Percentiles rank a stretch among this genome's conserved stretches.
These are phyloP conservation scores for Entomortierella parvispora DNA, from an alignment of 192 early-diverging fungal species.

Conservation along the genomic window DNA sequence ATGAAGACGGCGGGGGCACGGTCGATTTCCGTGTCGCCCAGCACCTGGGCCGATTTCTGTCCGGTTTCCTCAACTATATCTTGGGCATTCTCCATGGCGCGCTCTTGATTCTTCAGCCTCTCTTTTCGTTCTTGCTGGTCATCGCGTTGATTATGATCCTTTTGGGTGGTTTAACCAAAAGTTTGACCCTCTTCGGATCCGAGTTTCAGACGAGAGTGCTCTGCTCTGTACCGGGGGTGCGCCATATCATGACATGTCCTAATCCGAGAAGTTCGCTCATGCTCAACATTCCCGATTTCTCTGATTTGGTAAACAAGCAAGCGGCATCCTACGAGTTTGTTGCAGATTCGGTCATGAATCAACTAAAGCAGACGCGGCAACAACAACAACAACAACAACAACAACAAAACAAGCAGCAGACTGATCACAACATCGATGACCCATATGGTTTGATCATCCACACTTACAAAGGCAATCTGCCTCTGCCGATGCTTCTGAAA, in stretches of 20 bases:
- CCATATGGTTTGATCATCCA: constrained; percentile 20
- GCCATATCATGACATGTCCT: constrained; percentile 14
- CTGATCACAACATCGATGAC: constrained; percentile 15
- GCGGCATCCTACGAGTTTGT: constrained; percentile 55
- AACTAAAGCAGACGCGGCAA: constrained; percentile 1
- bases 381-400: background rate
- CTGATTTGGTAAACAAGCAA: constrained; percentile 58
- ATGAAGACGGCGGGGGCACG: no score
- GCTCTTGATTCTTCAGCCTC: constrained; percentile 27
- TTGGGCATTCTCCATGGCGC: constrained; percentile 17
- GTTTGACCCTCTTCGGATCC: constrained; percentile 12
- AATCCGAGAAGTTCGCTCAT: background rate
- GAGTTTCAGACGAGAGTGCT: constrained; percentile 20
- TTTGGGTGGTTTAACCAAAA: constrained; percentile 4
- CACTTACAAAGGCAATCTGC: constrained; percentile 6
- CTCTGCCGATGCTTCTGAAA: constrained; percentile 57
- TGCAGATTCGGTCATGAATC: constrained; percentile 39
- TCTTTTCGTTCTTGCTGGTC: constrained; percentile 30
- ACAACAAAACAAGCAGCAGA: background rate
- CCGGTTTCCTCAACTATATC: constrained; percentile 16
- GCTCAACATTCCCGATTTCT: constrained; percentile 58
- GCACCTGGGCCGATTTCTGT: constrained; percentile 14
- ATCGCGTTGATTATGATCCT: background rate
- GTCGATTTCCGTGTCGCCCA: background rate
- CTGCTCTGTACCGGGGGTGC: constrained; percentile 15